Evolutionary conservation across 2,329 filamentous ascomycete species (phyloP).

Genomic region (Aspergillus alliaceus): DNA sequence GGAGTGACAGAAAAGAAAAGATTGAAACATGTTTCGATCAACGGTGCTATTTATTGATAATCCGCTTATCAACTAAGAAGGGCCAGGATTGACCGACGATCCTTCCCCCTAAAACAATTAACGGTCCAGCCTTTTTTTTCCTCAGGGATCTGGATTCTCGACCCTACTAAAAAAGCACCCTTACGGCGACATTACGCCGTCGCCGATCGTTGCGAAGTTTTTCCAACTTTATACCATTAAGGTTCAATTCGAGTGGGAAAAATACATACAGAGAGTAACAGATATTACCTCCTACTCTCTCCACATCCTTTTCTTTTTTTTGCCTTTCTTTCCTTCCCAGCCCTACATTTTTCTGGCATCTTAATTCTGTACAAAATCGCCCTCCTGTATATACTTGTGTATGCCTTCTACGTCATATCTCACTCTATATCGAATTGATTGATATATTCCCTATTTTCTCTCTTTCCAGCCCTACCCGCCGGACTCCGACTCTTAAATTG

Average conservation of each 20-base stretch:
- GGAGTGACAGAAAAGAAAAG: no score
- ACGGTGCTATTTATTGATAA: not conserved
- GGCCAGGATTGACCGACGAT: not conserved
- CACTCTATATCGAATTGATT: no score
- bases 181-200: slow-evolving; percentile 1
- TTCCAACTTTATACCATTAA: not conserved
- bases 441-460: not conserved
- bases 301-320: not conserved
- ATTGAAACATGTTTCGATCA: not conserved
- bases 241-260: not conserved
- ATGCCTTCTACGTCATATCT: no score
- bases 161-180: not conserved
- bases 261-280: no score
- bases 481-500: no score
- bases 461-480: not conserved
- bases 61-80: not conserved
- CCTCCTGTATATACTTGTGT: no score
- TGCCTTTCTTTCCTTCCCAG: not conserved
- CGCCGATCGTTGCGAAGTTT: not conserved
- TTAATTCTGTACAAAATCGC: no score
- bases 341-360: no score
- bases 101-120: not conserved
- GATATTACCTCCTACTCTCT: no score
- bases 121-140: no score
- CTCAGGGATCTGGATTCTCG: not conserved